phyloP scores from a whole-genome alignment of 2,329 filamentous ascomycete species.

The Pseudogymnoascus sp. region DNA sequence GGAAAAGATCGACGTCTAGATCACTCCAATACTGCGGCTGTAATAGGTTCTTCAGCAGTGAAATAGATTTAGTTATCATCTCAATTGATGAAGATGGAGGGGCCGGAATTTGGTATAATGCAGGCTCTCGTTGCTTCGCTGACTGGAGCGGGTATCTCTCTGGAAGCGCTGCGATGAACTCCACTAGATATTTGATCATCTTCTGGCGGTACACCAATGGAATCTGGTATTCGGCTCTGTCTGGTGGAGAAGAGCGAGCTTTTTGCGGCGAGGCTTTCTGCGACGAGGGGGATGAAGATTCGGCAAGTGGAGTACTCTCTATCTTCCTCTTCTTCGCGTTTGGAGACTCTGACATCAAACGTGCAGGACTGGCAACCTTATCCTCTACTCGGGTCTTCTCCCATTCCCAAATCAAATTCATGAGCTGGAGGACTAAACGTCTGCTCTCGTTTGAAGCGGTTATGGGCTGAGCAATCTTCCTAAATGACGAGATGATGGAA shows the following conservation, averaged over 20 bases:
- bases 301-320: slow-evolving; percentile 44
- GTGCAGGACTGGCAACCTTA: slow-evolving; percentile 32
- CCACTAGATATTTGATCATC: slow-evolving; percentile 89
- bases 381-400: slow-evolving; percentile 73
- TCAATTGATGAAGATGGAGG: slow-evolving; percentile 55
- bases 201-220: slow-evolving; percentile 59
- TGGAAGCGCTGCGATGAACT: slow-evolving; percentile 84
- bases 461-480: slow-evolving; percentile 76
- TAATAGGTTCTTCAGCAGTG: slow-evolving; percentile 73
- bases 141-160: slow-evolving; percentile 76
- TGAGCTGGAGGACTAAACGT: slow-evolving; percentile 81
- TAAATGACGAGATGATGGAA: slow-evolving; percentile 78
- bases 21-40: slow-evolving; percentile 87
- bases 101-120: slow-evolving; percentile 35
- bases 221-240: slow-evolving; percentile 59
- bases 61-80: slow-evolving; percentile 76
- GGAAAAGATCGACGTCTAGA: slow-evolving; percentile 82
- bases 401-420: slow-evolving; percentile 87
- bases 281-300: slow-evolving; percentile 46
- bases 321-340: slow-evolving; percentile 66
- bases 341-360: slow-evolving; percentile 57
- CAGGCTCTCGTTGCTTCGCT: slow-evolving; percentile 51
- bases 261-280: slow-evolving; percentile 34
- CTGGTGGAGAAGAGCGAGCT: slow-evolving; percentile 31
- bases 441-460: slow-evolving; percentile 87